These are phyloP conservation scores for Salix viminalis DNA, from an alignment of 345 rosid genomes.

Conservation along the genomic window DNA sequence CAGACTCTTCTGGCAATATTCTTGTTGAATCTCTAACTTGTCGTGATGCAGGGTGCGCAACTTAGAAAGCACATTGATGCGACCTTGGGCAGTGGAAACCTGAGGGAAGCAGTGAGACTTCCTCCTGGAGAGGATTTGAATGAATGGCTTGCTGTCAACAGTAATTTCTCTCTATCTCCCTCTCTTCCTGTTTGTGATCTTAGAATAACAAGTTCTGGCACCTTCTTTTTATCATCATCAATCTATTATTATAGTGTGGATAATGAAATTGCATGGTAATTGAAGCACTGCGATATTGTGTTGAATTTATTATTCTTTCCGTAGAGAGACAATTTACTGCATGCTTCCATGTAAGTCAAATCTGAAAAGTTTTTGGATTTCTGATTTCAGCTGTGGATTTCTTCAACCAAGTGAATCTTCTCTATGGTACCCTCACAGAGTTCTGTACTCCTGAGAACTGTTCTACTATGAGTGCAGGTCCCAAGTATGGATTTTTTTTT, in stretches of 20 bases:
- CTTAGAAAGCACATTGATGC: slow-evolving; percentile 98
- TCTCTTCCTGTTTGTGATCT: not conserved
- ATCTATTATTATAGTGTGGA: not conserved
- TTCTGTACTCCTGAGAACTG: slow-evolving; percentile 95
- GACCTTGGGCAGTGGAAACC: slow-evolving; percentile 92
- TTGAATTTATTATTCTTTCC: not conserved
- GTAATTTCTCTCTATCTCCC: slow-evolving; percentile 36
- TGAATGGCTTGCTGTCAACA: slow-evolving; percentile 99
- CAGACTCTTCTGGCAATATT: not conserved
- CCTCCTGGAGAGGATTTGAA: slow-evolving; percentile 99
- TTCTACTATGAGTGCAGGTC: slow-evolving; percentile 99
- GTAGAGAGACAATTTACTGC: not conserved
- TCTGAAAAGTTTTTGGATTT: slow-evolving; percentile 23
- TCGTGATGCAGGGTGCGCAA: slow-evolving; percentile 77
- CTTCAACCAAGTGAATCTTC: slow-evolving; percentile 99
- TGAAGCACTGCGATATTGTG: not conserved
- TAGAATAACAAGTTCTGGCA: not conserved
- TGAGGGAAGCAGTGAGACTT: slow-evolving; percentile 96
- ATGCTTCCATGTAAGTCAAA: slow-evolving; percentile 2
- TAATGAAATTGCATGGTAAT: not conserved
- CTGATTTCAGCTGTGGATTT: slow-evolving; percentile 88
- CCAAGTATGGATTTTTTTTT: slow-evolving; percentile 57
- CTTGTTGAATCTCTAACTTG: slow-evolving; percentile 12
- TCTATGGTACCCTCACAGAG: slow-evolving; percentile 96
- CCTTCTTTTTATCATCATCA: not conserved